Conservation (phyloP, 2,329 filamentous ascomycete species). For the Colletotrichum tofieldiae region DNA sequence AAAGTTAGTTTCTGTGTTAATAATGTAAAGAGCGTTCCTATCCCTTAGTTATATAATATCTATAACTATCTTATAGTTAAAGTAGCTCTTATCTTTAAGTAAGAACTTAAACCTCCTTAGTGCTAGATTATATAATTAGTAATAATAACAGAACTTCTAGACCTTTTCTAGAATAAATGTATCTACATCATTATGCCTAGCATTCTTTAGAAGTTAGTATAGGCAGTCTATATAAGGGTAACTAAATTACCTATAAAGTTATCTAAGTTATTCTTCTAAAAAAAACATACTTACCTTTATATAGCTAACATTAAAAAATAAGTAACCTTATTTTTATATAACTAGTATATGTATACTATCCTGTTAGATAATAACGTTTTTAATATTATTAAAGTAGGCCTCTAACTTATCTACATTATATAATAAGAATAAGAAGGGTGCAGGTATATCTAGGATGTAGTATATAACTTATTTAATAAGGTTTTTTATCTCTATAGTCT, state of each 20-base stretch:
- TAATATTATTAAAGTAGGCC: background rate
- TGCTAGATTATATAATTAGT: background rate
- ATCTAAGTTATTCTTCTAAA: background rate
- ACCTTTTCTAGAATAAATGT: too few species aligned
- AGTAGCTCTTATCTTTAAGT: background rate
- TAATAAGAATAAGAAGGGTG: too few species aligned
- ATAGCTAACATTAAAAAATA: background rate
- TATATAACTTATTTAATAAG: too few species aligned
- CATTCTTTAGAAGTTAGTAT: background rate
- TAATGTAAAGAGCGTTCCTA: background rate
- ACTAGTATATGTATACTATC: background rate
- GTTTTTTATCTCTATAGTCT: too few species aligned
- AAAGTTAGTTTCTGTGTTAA: background rate
- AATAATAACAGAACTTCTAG: background rate
- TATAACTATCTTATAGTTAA: constrained; percentile 2
- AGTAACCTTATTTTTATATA: background rate
- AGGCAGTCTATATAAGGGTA: background rate
- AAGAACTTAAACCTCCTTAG: too few species aligned
- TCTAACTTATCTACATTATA: background rate
- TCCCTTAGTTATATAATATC: background rate
- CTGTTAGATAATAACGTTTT: background rate
- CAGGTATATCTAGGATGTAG: too few species aligned
- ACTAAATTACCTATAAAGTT: background rate
- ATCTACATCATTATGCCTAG: too few species aligned
- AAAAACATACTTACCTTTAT: background rate